Evolutionary conservation across 108 stramenopile species (phyloP).

Genomic region (Discostella pseudostelligera): DNA sequence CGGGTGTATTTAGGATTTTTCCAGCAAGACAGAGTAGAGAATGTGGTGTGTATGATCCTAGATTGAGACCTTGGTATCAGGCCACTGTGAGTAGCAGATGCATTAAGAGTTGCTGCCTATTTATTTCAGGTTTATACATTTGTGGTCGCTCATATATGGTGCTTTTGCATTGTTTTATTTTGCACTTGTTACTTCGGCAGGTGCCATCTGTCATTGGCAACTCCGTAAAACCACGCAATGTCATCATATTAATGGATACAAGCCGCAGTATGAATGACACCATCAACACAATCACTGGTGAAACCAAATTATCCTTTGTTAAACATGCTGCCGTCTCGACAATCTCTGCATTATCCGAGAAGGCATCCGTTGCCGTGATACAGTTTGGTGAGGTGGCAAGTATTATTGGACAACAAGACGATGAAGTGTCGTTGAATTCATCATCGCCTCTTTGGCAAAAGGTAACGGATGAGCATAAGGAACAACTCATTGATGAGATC

Average conservation of each 20-base stretch:
- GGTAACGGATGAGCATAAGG: conserved; percentile 14
- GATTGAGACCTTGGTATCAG: conserved; percentile 70
- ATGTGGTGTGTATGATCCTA: conserved; percentile 62
- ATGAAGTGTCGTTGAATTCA: too few relatives aligned
- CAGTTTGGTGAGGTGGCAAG: conserved; percentile 24
- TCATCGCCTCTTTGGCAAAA: conserved; percentile 27
- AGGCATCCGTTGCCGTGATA: conserved; percentile 32
- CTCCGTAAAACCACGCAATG: conserved; percentile 28
- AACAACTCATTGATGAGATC: conserved; percentile 21
- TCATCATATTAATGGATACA: conserved; percentile 42
- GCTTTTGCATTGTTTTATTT: too few relatives aligned
- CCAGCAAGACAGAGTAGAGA: conserved; percentile 44
- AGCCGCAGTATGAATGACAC: conserved; percentile 34
- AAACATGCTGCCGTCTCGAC: conserved; percentile 18
- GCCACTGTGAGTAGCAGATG: conserved; percentile 36
- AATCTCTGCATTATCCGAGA: conserved; percentile 16
- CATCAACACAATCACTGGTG: conserved; percentile 10
- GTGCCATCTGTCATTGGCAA: conserved; percentile 33
- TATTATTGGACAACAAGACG: conserved; percentile 2
- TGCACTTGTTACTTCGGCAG: neutral
- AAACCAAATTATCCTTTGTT: conserved; percentile 30
- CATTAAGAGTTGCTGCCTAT: too few relatives aligned
- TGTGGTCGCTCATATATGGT: too few relatives aligned
- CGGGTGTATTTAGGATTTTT: conserved; percentile 59
- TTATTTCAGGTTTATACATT: too few relatives aligned